Evolutionary conservation across 805 yeast species (phyloP).

Genomic region (Lachancea waltii): DNA sequence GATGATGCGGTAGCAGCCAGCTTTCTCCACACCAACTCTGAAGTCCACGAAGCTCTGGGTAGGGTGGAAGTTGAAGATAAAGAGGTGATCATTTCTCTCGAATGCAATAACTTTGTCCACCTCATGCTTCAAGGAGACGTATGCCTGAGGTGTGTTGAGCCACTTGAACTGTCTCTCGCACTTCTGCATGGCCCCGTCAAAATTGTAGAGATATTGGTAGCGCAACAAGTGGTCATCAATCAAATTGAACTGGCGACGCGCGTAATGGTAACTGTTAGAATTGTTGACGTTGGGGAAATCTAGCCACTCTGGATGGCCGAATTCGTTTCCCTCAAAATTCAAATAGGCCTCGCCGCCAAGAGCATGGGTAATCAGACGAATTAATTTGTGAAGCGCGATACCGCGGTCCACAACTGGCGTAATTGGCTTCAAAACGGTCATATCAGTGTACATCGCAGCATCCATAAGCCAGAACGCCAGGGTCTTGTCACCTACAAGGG

Average conservation of each 20-base stretch:
- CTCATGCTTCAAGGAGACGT: slow-evolving; percentile 82
- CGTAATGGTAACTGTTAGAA: slow-evolving; percentile 82
- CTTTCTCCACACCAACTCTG: slow-evolving; percentile 77
- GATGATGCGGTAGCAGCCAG: slow-evolving; percentile 71
- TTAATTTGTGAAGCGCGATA: slow-evolving; percentile 82
- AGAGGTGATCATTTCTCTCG: slow-evolving; percentile 80
- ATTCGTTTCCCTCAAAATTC: slow-evolving; percentile 95
- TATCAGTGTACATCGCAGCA: slow-evolving; percentile 94
- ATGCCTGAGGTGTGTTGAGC: slow-evolving; percentile 69
- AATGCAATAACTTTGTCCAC: slow-evolving; percentile 81
- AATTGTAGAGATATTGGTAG: slow-evolving; percentile 69
- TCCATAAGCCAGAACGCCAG: slow-evolving; percentile 98
- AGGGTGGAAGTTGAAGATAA: slow-evolving; percentile 88
- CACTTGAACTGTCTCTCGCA: slow-evolving; percentile 67
- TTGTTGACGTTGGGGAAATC: slow-evolving; percentile 94
- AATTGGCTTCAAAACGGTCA: slow-evolving; percentile 69
- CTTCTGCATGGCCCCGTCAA: slow-evolving; percentile 80
- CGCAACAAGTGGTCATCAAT: slow-evolving; percentile 73
- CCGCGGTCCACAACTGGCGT: slow-evolving; percentile 86
- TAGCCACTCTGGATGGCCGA: slow-evolving; percentile 98
- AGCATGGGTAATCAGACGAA: slow-evolving; percentile 76
- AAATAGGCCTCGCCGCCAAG: slow-evolving; percentile 97
- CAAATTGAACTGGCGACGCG: slow-evolving; percentile 89
- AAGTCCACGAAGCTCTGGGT: slow-evolving; percentile 77
- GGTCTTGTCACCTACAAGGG: slow-evolving; percentile 94